These are phyloP conservation scores for Neofusicoccum cordaticola DNA, from an alignment of 2,329 filamentous ascomycete species.

Conservation along the genomic window DNA sequence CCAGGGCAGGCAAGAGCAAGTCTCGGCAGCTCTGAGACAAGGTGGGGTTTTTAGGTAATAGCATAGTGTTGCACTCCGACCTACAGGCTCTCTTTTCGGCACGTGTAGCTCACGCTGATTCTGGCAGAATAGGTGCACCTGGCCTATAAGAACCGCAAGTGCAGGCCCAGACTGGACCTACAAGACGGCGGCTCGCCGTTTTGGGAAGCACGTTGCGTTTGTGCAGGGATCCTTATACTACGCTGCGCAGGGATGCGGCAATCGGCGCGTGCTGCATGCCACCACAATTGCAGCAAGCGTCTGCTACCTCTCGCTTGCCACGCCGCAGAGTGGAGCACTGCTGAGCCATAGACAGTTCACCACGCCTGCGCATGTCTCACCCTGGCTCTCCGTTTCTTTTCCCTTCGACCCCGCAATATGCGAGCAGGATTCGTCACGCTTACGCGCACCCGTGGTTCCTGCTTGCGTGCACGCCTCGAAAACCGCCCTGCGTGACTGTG, in stretches of 20 bases:
- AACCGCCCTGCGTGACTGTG: neutral
- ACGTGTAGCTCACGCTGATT: neutral
- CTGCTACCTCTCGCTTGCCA: neutral
- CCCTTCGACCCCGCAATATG: too few species aligned
- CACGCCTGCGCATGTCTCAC: too few species aligned
- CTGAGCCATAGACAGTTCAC: too few species aligned
- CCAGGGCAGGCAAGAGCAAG: neutral
- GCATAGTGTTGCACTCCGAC: neutral
- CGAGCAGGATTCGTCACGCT: too few species aligned
- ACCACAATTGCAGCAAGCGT: too few species aligned
- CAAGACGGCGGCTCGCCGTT: neutral
- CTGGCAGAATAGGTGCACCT: neutral
- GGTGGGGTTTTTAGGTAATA: neutral
- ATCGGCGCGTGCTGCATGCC: neutral
- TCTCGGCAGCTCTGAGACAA: too few species aligned
- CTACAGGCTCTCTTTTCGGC: neutral
- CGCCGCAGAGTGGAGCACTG: neutral
- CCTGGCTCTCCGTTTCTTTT: too few species aligned
- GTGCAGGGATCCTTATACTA: conserved; percentile 3
- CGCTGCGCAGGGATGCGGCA: neutral
- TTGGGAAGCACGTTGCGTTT: neutral
- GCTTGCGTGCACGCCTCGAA: neutral
- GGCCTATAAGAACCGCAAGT: neutral
- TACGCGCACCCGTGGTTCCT: too few species aligned
- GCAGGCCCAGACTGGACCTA: neutral